A percentile compares a stretch with the other conserved stretches of the same genome.
phyloP scores from a whole-genome alignment of 371 early-diverging fungal species.

The Mucor mucedo region DNA sequence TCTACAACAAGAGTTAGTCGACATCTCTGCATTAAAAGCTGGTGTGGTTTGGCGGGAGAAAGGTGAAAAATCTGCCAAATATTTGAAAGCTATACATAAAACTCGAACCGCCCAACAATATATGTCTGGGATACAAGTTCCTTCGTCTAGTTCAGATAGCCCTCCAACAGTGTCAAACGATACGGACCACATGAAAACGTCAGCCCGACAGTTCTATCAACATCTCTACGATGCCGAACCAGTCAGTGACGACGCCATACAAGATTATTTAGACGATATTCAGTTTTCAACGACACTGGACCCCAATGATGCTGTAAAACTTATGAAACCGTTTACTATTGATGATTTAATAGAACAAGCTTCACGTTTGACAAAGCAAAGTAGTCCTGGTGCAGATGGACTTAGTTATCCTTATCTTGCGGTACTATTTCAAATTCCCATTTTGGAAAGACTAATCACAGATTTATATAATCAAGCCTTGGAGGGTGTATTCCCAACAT shows the following conservation, averaged over 20 bases:
- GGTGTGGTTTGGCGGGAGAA: constrained; percentile 8
- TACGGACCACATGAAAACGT: not conserved
- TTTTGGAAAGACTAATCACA: not conserved
- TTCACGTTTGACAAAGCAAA: not conserved
- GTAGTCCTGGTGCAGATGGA: constrained; percentile 1
- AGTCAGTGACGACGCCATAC: not conserved
- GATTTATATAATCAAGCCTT: constrained; percentile 20
- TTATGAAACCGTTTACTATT: not conserved
- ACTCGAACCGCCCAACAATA: constrained; percentile 3
- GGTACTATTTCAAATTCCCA: not conserved
- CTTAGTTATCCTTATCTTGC: not conserved
- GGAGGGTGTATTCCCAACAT: not conserved
- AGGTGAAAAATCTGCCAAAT: constrained; percentile 3
- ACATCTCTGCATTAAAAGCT: not conserved
- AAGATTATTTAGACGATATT: not conserved
- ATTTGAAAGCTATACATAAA: constrained; percentile 4
- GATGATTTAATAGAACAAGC: not conserved
- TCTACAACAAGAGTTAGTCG: constrained; percentile 2
- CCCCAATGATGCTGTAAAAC: not conserved
- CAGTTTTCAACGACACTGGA: not conserved
- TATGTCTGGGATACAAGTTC: not conserved
- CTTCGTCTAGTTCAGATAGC: not conserved
- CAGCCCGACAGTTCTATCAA: not conserved
- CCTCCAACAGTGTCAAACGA: not conserved
- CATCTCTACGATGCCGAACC: not conserved